These are phyloP conservation scores for Saururus chinensis DNA, from an alignment of 164 flowering plant genomes.

Conservation along the genomic window DNA sequence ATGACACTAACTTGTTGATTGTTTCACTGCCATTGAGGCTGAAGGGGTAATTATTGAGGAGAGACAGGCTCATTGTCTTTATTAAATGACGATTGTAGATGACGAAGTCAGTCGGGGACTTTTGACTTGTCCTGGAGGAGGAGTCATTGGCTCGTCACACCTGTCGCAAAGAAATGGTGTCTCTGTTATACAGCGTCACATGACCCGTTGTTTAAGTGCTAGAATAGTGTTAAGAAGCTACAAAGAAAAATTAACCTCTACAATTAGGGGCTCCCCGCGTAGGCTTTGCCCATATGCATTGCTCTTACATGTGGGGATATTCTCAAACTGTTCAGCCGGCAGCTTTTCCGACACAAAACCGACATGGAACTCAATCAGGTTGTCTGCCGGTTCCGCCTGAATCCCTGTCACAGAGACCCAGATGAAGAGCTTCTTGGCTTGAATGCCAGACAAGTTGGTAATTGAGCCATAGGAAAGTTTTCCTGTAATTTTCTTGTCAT, in stretches of 20 bases:
- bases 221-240: too few relatives aligned
- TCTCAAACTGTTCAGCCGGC: not conserved
- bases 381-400: constrained; percentile 63
- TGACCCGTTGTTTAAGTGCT: too few relatives aligned
- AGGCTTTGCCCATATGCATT: not conserved
- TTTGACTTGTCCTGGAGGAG: too few relatives aligned
- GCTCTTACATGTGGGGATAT: not conserved
- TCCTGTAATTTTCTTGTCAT: constrained; percentile 56
- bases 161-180: too few relatives aligned
- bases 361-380: not conserved
- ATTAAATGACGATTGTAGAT: too few relatives aligned
- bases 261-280: not conserved
- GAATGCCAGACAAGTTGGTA: constrained; percentile 52
- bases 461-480: constrained; percentile 55
- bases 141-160: too few relatives aligned
- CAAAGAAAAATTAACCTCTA: not conserved
- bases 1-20: too few relatives aligned
- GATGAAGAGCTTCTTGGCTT: constrained; percentile 52
- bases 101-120: too few relatives aligned
- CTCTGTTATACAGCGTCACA: too few relatives aligned
- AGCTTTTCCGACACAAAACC: not conserved
- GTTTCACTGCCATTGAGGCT: too few relatives aligned
- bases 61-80: too few relatives aligned
- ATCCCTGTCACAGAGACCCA: constrained; percentile 85
- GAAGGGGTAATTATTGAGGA: too few relatives aligned